Evolutionary conservation across 495 filamentous ascomycete genomes (phyloP).

Genomic region (Trichoderma gamsii): DNA sequence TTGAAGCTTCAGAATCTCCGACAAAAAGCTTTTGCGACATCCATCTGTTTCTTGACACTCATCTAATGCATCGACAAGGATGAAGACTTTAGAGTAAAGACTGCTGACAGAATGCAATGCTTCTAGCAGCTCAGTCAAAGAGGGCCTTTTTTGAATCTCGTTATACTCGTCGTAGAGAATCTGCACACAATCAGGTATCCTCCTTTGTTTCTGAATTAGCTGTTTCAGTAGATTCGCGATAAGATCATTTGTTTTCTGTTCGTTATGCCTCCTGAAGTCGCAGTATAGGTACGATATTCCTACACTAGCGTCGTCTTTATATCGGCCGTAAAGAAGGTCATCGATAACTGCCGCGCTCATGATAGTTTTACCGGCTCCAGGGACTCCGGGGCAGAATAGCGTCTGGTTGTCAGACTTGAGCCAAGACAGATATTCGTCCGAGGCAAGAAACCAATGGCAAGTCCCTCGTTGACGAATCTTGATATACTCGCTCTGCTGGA

Average conservation of each 20-base stretch:
- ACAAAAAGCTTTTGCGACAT: constrained; percentile 15
- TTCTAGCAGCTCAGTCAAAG: constrained; percentile 22
- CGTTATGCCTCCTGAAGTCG: constrained; percentile 27
- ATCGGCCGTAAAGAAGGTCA: constrained; percentile 22
- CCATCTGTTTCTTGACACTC: constrained; percentile 27
- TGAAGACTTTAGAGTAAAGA: constrained; percentile 28
- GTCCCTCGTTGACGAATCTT: constrained; percentile 27
- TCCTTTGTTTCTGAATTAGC: constrained; percentile 20
- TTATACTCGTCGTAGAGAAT: constrained; percentile 25
- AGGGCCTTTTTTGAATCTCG: constrained; percentile 22
- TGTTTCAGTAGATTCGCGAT: constrained; percentile 33
- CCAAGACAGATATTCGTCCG: constrained; percentile 30
- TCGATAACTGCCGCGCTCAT: constrained; percentile 32
- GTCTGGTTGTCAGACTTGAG: constrained; percentile 21
- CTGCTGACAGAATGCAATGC: constrained; percentile 23
- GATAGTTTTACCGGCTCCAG: constrained; percentile 32
- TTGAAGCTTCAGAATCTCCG: constrained; percentile 28
- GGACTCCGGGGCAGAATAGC: constrained; percentile 41
- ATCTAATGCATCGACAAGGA: constrained; percentile 44
- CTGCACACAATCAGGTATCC: constrained; percentile 22
- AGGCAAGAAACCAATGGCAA: constrained; percentile 36
- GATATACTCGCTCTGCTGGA: neutral
- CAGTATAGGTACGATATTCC: constrained; percentile 42
- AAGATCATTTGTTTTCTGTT: constrained; percentile 26
- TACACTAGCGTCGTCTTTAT: constrained; percentile 24